A percentile compares a stretch with the other conserved stretches of the same genome.
These are phyloP conservation scores for Euphorbia peplus DNA, from an alignment of 345 rosid species.

Conservation along the genomic window DNA sequence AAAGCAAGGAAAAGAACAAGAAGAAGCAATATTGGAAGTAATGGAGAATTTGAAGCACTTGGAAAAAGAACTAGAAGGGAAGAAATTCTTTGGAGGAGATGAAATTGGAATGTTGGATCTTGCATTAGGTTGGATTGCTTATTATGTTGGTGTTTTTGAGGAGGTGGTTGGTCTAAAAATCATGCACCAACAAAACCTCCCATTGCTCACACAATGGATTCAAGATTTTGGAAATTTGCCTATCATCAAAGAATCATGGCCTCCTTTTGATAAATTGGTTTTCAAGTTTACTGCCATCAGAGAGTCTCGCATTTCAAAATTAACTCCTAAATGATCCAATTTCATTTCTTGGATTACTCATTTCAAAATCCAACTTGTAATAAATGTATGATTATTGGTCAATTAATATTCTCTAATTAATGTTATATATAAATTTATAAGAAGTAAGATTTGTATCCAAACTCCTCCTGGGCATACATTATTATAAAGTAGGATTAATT, in stretches of 20 bases:
- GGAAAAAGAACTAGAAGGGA: constrained; percentile 14
- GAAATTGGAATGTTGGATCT: constrained; percentile 9
- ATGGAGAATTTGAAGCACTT: neutral
- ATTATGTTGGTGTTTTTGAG: neutral
- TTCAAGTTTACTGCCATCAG: neutral
- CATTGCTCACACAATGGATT: neutral
- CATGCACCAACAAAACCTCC: constrained; percentile 6
- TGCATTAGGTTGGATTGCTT: constrained; percentile 21
- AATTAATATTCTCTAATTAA: too few species aligned
- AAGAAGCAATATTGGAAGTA: neutral
- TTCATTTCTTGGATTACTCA: too few species aligned
- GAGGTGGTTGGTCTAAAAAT: neutral
- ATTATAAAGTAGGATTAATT: too few species aligned
- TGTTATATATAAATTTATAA: too few species aligned
- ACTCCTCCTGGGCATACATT: too few species aligned
- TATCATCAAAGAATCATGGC: constrained; percentile 9
- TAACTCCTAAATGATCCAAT: too few species aligned
- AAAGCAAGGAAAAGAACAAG: constrained; percentile 7
- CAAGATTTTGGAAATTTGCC: constrained; percentile 10
- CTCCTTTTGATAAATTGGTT: neutral
- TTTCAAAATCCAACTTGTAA: too few species aligned
- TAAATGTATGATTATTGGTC: too few species aligned
- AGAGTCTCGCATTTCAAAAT: neutral
- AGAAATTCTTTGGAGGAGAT: constrained; percentile 12
- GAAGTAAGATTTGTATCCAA: too few species aligned